Evolutionary conservation across 2,329 filamentous ascomycete species (phyloP), one percentile per base, ranked within the genome.

Genomic region (Aspergillus viridinutans): DNA sequence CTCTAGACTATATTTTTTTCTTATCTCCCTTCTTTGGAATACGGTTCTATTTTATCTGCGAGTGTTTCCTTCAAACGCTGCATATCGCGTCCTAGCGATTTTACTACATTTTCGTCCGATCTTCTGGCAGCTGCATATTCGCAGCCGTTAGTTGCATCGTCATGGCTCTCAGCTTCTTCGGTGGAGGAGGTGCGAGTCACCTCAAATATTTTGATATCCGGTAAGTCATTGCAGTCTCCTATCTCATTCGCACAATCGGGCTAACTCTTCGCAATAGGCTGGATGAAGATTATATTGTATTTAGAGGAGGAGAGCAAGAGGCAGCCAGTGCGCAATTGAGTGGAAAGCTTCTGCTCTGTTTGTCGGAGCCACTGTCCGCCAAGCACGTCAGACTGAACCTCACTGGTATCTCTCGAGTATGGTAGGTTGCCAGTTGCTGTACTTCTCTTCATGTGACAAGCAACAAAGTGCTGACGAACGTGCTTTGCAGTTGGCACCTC

Each of bases 221-320:
- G 76, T 78, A 62, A 67, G 67, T 67, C 54, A 55, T 35, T 50
- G 38, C 53, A 52, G 54, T 56, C 57, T 61, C 60, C 57, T 40
- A 49, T 53, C 25, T 49, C 38, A 50, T 54, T 53, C 49, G 57
- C 49, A 21, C 48, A 57, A 47, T 67, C 70, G 61, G 69, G 61
- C 21, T 45, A 3, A 45, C 25, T 40, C 28, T 58, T 35, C 47
- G 28, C 17, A 10, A 20, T 67, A 92, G 90, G 53, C 82, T 92
- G 58, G 88, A 92, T 53, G 87, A 88, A 67, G 87, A 90, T 67
- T 89, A 92, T 56, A 84, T 93, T 58, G 86, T 93, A 29, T 88
- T 94, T 61, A 86, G 90, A 53, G 90, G 90, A 58, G 82, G 78
- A 64, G 86, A 90, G 56, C 81, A 89, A 70, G 90, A 93, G 69